phyloP scores from a whole-genome alignment of 345 rosid species.

The Cardiospermum halicacabum region DNA sequence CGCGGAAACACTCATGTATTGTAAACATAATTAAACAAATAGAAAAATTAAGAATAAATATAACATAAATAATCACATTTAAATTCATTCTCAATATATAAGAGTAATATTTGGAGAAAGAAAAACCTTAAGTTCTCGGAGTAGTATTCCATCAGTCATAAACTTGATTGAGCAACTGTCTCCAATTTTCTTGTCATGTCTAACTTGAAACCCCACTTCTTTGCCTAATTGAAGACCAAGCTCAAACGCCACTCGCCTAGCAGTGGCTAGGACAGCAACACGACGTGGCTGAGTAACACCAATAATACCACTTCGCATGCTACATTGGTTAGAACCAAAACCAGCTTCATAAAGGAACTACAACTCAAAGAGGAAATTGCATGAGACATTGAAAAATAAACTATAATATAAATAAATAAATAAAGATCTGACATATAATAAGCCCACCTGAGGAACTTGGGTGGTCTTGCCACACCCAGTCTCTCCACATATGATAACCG shows the following conservation, averaged over 20 bases:
- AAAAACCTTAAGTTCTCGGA: constrained; percentile 84
- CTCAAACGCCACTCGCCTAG: constrained; percentile 87
- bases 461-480: constrained; percentile 98
- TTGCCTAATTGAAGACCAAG: constrained; percentile 78
- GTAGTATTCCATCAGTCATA: constrained; percentile 96
- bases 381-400: constrained; percentile 5
- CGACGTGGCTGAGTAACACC: constrained; percentile 98
- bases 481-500: constrained; percentile 77
- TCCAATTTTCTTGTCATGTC: constrained; percentile 88
- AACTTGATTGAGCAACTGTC: constrained; percentile 70
- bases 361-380: constrained; percentile 15
- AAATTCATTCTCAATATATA: no score
- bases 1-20: not conserved
- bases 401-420: constrained; percentile 1
- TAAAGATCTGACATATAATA: constrained; percentile 11
- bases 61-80: not conserved
- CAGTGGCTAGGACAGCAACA: constrained; percentile 94
- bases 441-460: constrained; percentile 88
- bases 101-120: constrained; percentile 3
- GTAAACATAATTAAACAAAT: not conserved
- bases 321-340: constrained; percentile 54
- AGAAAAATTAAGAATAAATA: not conserved
- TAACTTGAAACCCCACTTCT: constrained; percentile 95
- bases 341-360: constrained; percentile 97
- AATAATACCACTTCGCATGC: constrained; percentile 56